phyloP scores from a whole-genome alignment of 2,329 filamentous ascomycete species.

The Paecilomyces sp. region DNA sequence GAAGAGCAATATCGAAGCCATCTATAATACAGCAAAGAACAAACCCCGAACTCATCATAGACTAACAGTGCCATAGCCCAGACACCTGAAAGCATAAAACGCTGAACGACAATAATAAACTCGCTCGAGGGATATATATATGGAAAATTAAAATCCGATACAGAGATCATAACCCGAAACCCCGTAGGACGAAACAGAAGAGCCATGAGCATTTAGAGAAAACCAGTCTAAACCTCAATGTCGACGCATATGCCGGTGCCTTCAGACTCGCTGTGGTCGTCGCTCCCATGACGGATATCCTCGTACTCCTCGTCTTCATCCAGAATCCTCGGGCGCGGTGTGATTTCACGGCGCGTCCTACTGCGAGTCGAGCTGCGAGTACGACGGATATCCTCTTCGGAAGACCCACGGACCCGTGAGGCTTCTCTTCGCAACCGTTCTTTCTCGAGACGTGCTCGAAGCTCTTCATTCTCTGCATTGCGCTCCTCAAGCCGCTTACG shows the following conservation, averaged over 20 bases:
- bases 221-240: conserved; percentile 24
- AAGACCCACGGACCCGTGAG: not conserved
- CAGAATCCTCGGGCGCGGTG: not conserved
- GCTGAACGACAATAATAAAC: not conserved
- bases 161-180: not conserved
- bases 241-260: conserved; percentile 30
- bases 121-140: not conserved
- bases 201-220: not conserved
- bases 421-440: conserved; percentile 38
- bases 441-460: conserved; percentile 58
- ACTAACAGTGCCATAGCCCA: not conserved
- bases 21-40: not conserved
- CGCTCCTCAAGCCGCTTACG: conserved; percentile 70
- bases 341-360: not conserved
- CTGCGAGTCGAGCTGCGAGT: not conserved
- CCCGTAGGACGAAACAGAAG: not conserved
- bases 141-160: not conserved
- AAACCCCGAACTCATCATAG: not conserved
- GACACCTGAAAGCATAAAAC: not conserved
- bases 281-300: conserved; percentile 13
- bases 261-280: conserved; percentile 29
- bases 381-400: not conserved
- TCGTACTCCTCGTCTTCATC: not conserved
- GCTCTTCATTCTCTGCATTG: conserved; percentile 64
- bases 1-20: not conserved